Evolutionary conservation across 371 early-diverging fungal genomes (phyloP).

Genomic region (Haplosporangium sp.): DNA sequence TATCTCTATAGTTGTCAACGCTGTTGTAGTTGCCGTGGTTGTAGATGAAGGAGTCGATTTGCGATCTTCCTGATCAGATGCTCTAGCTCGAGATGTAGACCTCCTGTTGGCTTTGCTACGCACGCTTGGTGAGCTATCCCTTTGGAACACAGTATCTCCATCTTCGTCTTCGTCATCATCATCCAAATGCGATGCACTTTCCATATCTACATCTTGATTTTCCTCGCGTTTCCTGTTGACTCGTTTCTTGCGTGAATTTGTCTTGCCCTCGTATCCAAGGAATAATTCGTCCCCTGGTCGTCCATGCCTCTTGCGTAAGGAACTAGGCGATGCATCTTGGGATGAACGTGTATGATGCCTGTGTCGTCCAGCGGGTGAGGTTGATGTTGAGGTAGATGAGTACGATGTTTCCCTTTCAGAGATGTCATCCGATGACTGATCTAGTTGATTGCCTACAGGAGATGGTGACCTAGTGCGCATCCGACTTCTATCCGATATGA

Average conservation of each 20-base stretch:
- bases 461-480: slow-evolving; percentile 33
- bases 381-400: slow-evolving; percentile 25
- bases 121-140: slow-evolving; percentile 21
- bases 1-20: slow-evolving; percentile 3
- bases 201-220: slow-evolving; percentile 35
- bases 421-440: slow-evolving; percentile 30
- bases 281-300: slow-evolving; percentile 49
- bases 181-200: slow-evolving; percentile 16
- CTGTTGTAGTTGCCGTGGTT: slow-evolving; percentile 3
- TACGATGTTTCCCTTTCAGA: slow-evolving; percentile 38
- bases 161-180: slow-evolving; percentile 22
- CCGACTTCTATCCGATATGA: slow-evolving; percentile 26
- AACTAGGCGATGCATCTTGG: slow-evolving; percentile 21
- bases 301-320: slow-evolving; percentile 19
- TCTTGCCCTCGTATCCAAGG: slow-evolving; percentile 18
- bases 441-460: slow-evolving; percentile 18
- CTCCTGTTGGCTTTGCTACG: slow-evolving; percentile 21
- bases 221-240: not conserved
- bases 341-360: slow-evolving; percentile 1
- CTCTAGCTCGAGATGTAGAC: slow-evolving; percentile 17
- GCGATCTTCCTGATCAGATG: slow-evolving; percentile 35
- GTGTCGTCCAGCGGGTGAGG: slow-evolving; percentile 14
- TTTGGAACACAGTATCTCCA: slow-evolving; percentile 6
- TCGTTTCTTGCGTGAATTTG: slow-evolving; percentile 2
- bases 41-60: slow-evolving; percentile 31